Base-by-base conservation (phyloP, 805 yeast species). In the Cyberlindnera maclurae region DNA sequence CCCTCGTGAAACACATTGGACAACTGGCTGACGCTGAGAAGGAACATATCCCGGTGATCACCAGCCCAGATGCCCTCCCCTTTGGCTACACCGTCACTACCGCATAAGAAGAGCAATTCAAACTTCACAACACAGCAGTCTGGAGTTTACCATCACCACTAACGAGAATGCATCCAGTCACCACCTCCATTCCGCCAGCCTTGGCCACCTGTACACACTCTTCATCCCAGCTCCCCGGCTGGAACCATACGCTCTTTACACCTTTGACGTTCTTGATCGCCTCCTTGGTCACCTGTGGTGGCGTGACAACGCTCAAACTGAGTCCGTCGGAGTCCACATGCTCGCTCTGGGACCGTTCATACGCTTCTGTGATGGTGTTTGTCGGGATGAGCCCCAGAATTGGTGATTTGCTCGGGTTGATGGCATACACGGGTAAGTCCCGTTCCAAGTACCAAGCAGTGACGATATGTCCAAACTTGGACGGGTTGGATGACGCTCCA, bases 201-300 rank as follows among this genome's bases (percentile, higher is more conserved):
- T 55, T 36, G 1, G 71, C 69, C 26, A 58, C 58, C 1, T 68
- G 62, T 13, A 81, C 62, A 3, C 73, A 74, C 11, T 63, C 67
- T 3, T 55, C 52, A 50, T 81, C 78, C 47, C 73, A 83, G 16
- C 87, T 73, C 0, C 94, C 95, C 0, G 95, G 95, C 53, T 85
- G 95, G 47, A 82, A 78, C 95, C 95, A 86, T 12, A 83, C 62
- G 1, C 80, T 77, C 49, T 71, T 71, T 12, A 82, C 60, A 0
- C 60, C 40, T 9, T 54, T 52, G 5, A 52, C 38, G 12, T 73
- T 59, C 10, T 65, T 57, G 28, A 79, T 52, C 0, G 68, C 54
- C 6, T 67, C 55, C 13, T 69, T 62, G 2, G 87, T 74, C 4
- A 79, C 70, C 0, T 55, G 52, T 1, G 95, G 93, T 3, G 94